Base-by-base conservation (phyloP, 2,329 filamentous ascomycete species). In the Colletotrichum cuscutae region DNA sequence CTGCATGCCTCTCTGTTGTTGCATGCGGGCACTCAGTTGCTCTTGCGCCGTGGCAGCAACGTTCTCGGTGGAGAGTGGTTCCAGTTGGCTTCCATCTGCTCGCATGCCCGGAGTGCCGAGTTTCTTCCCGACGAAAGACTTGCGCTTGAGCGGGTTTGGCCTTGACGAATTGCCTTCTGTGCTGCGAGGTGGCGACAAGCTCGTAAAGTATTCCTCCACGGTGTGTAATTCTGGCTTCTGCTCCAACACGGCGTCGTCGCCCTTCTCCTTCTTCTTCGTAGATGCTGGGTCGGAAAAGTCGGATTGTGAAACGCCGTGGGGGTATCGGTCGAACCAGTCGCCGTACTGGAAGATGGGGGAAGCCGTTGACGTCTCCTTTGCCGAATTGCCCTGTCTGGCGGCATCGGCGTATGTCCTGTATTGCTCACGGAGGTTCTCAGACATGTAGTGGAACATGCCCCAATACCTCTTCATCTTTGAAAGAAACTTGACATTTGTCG, bases 401-500 rank as follows among this genome's bases (percentile, higher is more conserved):
- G 93, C 92, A 80, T 98, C 95, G 19, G 95, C 92, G 77, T 95
- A 96, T 60, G 91, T 90, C 64, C 93, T 91, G 80, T 98, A 99
- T 74, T 97, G 91, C 67, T 96, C 93, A 72, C 97, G 95, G 46
- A 98, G 88, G 78, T 96, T 97, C 80, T 98, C 95, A 1, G 95
- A 93, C 89, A 98, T 95, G 84, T 95, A 98, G 80, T 98, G 94
- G 80, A 98, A 98, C 93, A 98, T 97, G 73, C 96, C 97, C 97
- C 97, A 99, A 78, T 97, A 95, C 73, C 94, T 94, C 86, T 98
- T 98, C 94, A 98, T 97, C 82, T 94, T 97, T 67, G 93, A 93
- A 57, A 99, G 84, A 78, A 97, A 98, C 78, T 93, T 94, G 77
- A 98, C 93, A 76, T 98, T 98, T 75, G 92, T 94, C 1, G 93